Evolutionary conservation across 768 basidiomycete species (phyloP).

Genomic region (Mrakia frigida): DNA sequence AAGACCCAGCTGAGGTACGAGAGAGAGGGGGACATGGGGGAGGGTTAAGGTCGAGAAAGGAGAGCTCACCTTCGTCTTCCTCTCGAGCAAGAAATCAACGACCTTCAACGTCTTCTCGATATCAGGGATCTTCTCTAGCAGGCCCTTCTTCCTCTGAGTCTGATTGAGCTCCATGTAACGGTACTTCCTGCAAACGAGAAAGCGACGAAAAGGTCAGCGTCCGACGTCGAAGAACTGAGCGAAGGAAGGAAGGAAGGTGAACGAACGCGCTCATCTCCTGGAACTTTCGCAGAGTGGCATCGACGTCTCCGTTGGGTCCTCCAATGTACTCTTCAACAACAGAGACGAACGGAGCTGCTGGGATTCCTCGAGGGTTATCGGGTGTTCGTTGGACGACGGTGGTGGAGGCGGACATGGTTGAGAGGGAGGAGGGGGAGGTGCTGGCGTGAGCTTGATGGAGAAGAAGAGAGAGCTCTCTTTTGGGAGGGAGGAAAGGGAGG

Average conservation of each 20-base stretch:
- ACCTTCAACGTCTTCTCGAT: slow-evolving; percentile 86
- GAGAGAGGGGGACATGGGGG: not conserved
- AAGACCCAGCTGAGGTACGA: not conserved
- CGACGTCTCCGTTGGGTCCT: slow-evolving; percentile 68
- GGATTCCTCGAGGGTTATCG: slow-evolving; percentile 87
- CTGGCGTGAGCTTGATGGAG: too few species aligned
- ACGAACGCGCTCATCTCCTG: slow-evolving; percentile 92
- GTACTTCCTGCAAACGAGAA: slow-evolving; percentile 68
- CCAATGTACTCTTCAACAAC: slow-evolving; percentile 83
- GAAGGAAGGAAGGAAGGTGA: slow-evolving; percentile 10
- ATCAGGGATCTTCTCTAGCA: slow-evolving; percentile 94
- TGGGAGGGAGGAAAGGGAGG: too few species aligned
- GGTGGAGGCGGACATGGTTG: not conserved
- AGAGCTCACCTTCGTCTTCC: slow-evolving; percentile 46
- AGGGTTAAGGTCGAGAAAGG: not conserved
- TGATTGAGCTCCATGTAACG: slow-evolving; percentile 92
- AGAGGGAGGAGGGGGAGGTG: not conserved
- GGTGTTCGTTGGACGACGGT: slow-evolving; percentile 41
- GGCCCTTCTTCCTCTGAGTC: slow-evolving; percentile 64
- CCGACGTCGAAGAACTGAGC: not conserved
- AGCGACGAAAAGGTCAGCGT: not conserved
- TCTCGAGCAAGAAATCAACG: slow-evolving; percentile 66
- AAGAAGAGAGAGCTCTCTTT: too few species aligned
- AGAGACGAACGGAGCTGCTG: slow-evolving; percentile 91
- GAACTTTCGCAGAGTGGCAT: slow-evolving; percentile 68